Percentiles rank a stretch among this genome's conserved stretches.
Evolutionary conservation across 2,329 filamentous ascomycete species (phyloP).

Genomic region (Penicillium sp.): DNA sequence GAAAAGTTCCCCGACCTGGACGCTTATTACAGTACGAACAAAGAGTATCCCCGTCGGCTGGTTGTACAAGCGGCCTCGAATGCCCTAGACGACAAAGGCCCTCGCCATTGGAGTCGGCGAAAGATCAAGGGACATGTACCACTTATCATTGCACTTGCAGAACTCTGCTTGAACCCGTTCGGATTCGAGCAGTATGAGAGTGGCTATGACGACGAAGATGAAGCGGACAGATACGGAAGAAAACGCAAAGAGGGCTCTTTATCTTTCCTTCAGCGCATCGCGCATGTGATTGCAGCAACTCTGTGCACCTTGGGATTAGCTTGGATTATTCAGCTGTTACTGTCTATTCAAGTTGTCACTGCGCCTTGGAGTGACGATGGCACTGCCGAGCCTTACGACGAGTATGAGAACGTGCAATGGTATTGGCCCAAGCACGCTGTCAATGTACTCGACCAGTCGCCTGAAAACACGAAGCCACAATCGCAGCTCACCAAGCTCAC

Average conservation of each 20-base stretch:
- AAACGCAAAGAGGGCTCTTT: neutral
- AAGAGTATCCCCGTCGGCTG: constrained; percentile 17
- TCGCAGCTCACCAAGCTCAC: constrained; percentile 15
- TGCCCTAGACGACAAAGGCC: constrained; percentile 4
- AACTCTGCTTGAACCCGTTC: constrained; percentile 20
- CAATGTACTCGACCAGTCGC: constrained; percentile 22
- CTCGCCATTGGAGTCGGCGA: constrained; percentile 17
- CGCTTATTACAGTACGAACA: constrained; percentile 20
- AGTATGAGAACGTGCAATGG: constrained; percentile 23
- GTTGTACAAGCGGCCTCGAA: constrained; percentile 17
- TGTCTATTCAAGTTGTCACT: constrained; percentile 16
- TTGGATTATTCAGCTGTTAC: constrained; percentile 20
- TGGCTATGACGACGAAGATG: constrained; percentile 7
- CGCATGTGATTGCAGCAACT: constrained; percentile 12
- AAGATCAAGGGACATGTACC: constrained; percentile 15
- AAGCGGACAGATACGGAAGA: constrained; percentile 1
- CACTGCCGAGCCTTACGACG: constrained; percentile 13
- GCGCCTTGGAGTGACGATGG: constrained; percentile 19
- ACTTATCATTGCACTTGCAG: constrained; percentile 13
- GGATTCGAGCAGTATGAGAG: constrained; percentile 11
- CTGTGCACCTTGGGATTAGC: constrained; percentile 14
- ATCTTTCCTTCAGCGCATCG: neutral
- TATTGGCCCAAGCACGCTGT: constrained; percentile 23
- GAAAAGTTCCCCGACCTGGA: constrained; percentile 20
- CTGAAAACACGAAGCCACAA: constrained; percentile 13